A percentile compares a stretch with the other conserved stretches of the same genome.
These are phyloP conservation scores for Cryphonectria naterciae DNA, from an alignment of 2,329 filamentous ascomycete species.

Conservation along the genomic window DNA sequence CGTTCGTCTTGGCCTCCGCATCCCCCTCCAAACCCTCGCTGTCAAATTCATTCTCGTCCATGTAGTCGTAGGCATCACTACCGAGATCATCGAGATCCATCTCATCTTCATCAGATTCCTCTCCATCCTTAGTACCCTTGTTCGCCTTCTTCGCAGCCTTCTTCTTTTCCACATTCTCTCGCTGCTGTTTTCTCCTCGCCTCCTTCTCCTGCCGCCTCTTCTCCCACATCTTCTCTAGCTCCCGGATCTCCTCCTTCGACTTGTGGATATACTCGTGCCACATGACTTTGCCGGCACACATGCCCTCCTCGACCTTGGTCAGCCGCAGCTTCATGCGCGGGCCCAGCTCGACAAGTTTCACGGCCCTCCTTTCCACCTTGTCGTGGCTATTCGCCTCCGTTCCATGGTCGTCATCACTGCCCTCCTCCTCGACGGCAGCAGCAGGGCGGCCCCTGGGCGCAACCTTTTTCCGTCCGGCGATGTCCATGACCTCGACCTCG, in stretches of 20 bases:
- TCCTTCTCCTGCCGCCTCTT: constrained; percentile 80
- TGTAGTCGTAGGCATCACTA: constrained; percentile 42
- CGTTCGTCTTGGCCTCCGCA: constrained; percentile 53
- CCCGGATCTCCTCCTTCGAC: constrained; percentile 73
- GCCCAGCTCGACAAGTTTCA: constrained; percentile 90
- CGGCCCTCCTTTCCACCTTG: constrained; percentile 79
- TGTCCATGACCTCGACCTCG: constrained; percentile 83
- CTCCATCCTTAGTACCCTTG: constrained; percentile 43
- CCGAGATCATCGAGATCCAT: constrained; percentile 44
- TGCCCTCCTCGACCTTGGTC: constrained; percentile 94
- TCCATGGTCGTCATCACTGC: constrained; percentile 47
- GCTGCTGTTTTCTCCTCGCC: constrained; percentile 78
- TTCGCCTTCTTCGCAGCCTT: constrained; percentile 50
- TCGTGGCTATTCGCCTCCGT: constrained; percentile 44
- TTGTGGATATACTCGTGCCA: constrained; percentile 97
- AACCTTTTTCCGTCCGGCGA: constrained; percentile 64
- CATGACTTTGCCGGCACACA: constrained; percentile 89
- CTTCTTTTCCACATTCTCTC: constrained; percentile 89
- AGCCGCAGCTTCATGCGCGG: constrained; percentile 86
- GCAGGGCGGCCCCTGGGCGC: constrained; percentile 54
- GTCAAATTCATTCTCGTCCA: constrained; percentile 54
- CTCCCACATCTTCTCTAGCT: constrained; percentile 84
- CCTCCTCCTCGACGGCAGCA: constrained; percentile 50
- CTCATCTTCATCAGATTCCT: constrained; percentile 42
- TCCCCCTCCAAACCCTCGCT: constrained; percentile 56